Conservation (phyloP, 2,329 filamentous ascomycete species). For the Coniochaeta sp. region DNA sequence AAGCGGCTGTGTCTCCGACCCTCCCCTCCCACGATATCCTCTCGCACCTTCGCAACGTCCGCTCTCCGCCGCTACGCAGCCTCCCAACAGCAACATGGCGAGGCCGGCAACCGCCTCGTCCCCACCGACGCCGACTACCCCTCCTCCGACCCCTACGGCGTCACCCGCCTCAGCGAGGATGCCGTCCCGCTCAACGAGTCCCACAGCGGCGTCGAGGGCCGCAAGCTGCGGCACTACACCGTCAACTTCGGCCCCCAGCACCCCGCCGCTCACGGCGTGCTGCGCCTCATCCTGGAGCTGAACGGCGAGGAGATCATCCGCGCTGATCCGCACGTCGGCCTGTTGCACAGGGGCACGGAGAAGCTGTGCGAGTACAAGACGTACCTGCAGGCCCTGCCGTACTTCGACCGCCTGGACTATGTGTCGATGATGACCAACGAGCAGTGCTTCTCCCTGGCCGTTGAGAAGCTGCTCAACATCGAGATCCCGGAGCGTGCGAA, state of each 20-base stretch:
- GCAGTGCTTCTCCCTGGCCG: slow-evolving; percentile 90
- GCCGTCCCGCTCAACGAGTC: slow-evolving; percentile 33
- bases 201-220: slow-evolving; percentile 44
- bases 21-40: slow-evolving; percentile 16
- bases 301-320: slow-evolving; percentile 97
- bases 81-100: slow-evolving; percentile 26
- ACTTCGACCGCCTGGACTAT: slow-evolving; percentile 98
- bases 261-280: slow-evolving; percentile 94
- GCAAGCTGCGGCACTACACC: slow-evolving; percentile 97
- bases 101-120: slow-evolving; percentile 48
- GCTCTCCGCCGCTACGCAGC: slow-evolving; percentile 56
- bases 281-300: slow-evolving; percentile 94
- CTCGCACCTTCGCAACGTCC: slow-evolving; percentile 60
- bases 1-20: slow-evolving; percentile 56
- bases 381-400: slow-evolving; percentile 94
- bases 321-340: slow-evolving; percentile 91
- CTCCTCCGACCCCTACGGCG: slow-evolving; percentile 39
- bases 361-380: slow-evolving; percentile 99
- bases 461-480: slow-evolving; percentile 96
- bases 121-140: slow-evolving; percentile 60
- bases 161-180: slow-evolving; percentile 22
- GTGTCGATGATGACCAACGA: slow-evolving; percentile 99
- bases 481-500: slow-evolving; percentile 94
- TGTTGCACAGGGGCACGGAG: slow-evolving; percentile 95
- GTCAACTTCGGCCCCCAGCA: slow-evolving; percentile 99